Base-by-base conservation (phyloP, 192 early-diverging fungal species). In the Phlyctochytrium planicorne region DNA sequence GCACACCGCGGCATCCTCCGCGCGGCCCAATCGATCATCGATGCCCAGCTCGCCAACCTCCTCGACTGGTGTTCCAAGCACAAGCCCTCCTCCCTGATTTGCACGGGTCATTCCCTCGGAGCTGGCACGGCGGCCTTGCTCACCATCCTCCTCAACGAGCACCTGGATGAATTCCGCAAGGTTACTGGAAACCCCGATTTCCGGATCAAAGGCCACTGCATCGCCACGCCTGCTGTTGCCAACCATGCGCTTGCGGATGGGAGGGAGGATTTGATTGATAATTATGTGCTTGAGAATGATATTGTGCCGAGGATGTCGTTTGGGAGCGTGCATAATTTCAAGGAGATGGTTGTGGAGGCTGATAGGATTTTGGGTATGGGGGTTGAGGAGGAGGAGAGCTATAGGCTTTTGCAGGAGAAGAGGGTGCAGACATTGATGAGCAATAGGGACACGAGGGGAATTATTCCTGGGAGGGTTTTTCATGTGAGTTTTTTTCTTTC, bases 211-310 rank as follows among this genome's bases (percentile, higher is more conserved):
- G 75, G 72, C 0, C 74, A 71, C 61, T 74, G 67, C 57, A 69
- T 75, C 60, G 80, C 75, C 32, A 69, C 77, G 20, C 74, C 80
- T 2, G 77, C 75, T 1, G 70, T 72, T 53, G 70, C 70, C 31
- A 76, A 75, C 24, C 30, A 31, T 27, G 32, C 52, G 40, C 35
- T 72, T 6, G 75, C 63, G 0, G 71, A 76, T 20, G 65, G 68
- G 23, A 68, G 64, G 34, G 30, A 64, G 25, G 67, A 65, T 24
- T 77, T 70, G 2, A 60, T 72, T 30, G 70, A 72, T 24, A 66
- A 56, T 47, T 72, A 80, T 47, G 63, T 80, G 6, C 74, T 78
- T 60, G 80, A 82, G 47, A 77, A 79, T 65, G 80, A 82, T 62
- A 66, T 73, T n/a, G 73, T 82, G 2, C 77, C 80, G 14, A 30